Evolutionary conservation across 1,139 yeast species (phyloP).

Genomic region (Blastobotrys raffinosifermentans): DNA sequence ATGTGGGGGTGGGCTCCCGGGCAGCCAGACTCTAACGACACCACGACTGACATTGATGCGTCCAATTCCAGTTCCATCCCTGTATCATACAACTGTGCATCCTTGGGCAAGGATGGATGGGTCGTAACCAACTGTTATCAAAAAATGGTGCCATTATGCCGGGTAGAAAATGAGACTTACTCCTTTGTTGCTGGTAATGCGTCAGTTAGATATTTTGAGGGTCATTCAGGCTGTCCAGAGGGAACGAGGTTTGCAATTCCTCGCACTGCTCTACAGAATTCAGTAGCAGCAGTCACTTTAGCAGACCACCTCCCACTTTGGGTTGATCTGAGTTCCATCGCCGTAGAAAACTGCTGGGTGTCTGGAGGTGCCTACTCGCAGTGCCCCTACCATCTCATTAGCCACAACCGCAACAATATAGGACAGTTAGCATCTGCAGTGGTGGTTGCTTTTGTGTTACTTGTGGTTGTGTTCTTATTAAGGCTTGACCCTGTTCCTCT

Average conservation of each 20-base stretch:
- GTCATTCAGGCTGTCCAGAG: slow-evolving; percentile 45
- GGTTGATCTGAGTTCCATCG: slow-evolving; percentile 80
- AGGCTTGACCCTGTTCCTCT: slow-evolving; percentile 40
- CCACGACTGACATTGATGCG: slow-evolving; percentile 8
- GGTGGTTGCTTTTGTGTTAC: slow-evolving; percentile 48
- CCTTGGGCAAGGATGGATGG: slow-evolving; percentile 48
- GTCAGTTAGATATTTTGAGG: slow-evolving; percentile 47
- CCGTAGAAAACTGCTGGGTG: slow-evolving; percentile 76
- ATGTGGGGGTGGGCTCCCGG: slow-evolving; percentile 70
- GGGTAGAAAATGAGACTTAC: slow-evolving; percentile 30
- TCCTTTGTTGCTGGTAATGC: slow-evolving; percentile 45
- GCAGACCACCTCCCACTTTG: slow-evolving; percentile 42
- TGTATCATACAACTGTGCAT: slow-evolving; percentile 58
- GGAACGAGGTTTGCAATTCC: slow-evolving; percentile 57
- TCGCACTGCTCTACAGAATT: slow-evolving; percentile 43
- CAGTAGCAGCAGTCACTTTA: slow-evolving; percentile 17
- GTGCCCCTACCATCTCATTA: slow-evolving; percentile 65
- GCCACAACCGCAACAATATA: slow-evolving; percentile 52
- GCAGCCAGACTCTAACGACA: slow-evolving; percentile 40
- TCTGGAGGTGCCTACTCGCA: slow-evolving; percentile 71
- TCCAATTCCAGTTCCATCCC: slow-evolving; percentile 20
- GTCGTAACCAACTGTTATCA: slow-evolving; percentile 58
- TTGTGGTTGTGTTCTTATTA: slow-evolving; percentile 36
- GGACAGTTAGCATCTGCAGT: slow-evolving; percentile 63
- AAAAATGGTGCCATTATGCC: slow-evolving; percentile 51